These are phyloP conservation scores for Suillus paluster DNA, from an alignment of 768 basidiomycete genomes.

Conservation along the genomic window DNA sequence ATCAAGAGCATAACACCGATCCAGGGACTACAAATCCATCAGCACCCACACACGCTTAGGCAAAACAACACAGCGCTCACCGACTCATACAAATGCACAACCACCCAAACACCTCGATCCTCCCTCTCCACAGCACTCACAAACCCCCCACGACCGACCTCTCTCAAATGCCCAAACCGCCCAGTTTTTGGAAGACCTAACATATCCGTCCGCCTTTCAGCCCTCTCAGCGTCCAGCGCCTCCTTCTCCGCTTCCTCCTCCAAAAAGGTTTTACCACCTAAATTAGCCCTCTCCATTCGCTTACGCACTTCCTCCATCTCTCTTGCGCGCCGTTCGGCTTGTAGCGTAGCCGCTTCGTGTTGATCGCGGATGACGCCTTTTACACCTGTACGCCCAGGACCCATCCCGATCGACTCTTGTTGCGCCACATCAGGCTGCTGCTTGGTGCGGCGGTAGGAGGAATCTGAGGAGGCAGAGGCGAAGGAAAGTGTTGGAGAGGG, in stretches of 20 bases:
- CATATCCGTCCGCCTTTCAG: slow-evolving; percentile 44
- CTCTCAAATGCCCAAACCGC: slow-evolving; percentile 77
- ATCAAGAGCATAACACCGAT: slow-evolving; percentile 75
- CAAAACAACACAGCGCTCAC: slow-evolving; percentile 46
- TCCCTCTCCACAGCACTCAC: slow-evolving; percentile 77
- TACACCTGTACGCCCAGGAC: slow-evolving; percentile 84
- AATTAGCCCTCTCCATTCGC: slow-evolving; percentile 65
- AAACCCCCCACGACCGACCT: slow-evolving; percentile 77
- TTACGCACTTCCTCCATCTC: slow-evolving; percentile 57
- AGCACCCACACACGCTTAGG: slow-evolving; percentile 8
- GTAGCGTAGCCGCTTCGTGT: slow-evolving; percentile 64
- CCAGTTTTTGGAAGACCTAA: slow-evolving; percentile 57
- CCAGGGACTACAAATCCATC: slow-evolving; percentile 57
- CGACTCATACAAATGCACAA: slow-evolving; percentile 84
- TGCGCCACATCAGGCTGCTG: slow-evolving; percentile 16
- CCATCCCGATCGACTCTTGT: slow-evolving; percentile 78
- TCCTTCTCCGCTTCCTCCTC: slow-evolving; percentile 72
- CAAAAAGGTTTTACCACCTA: slow-evolving; percentile 74
- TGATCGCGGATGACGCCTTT: slow-evolving; percentile 88
- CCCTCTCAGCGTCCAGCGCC: slow-evolving; percentile 47
- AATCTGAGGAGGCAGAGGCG: slow-evolving; percentile 37
- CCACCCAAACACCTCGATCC: slow-evolving; percentile 72
- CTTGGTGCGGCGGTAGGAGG: slow-evolving; percentile 40
- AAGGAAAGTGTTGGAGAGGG: slow-evolving; percentile 51
- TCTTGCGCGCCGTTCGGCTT: slow-evolving; percentile 53